Percentiles rank a stretch among this genome's conserved stretches.
phyloP scores from a whole-genome alignment of 1,139 yeast species.

The Candida gigantensis region DNA sequence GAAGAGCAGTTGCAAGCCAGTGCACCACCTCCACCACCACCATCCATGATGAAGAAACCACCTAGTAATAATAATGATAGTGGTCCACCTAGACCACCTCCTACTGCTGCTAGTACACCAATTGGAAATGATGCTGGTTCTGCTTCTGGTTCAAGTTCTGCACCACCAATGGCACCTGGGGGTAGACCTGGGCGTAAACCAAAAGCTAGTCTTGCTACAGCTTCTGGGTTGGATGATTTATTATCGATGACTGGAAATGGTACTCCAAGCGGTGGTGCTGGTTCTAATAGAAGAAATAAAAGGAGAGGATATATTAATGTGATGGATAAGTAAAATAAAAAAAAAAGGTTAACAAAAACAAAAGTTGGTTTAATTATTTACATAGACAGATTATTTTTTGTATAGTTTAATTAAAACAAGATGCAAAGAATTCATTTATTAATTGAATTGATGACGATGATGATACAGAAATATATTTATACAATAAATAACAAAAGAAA shows the following conservation, averaged over 20 bases:
- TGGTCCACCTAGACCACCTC: slow-evolving; percentile 14
- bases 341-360: not conserved
- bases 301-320: slow-evolving; percentile 79
- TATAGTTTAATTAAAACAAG: too few relatives aligned
- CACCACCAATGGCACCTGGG: slow-evolving; percentile 3
- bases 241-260: slow-evolving; percentile 42
- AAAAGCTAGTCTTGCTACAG: slow-evolving; percentile 36
- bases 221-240: slow-evolving; percentile 68
- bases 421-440: too few relatives aligned
- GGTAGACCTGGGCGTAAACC: slow-evolving; percentile 7
- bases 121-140: not conserved
- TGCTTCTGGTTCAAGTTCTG: not conserved
- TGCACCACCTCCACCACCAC: slow-evolving; percentile 78
- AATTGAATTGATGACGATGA: too few relatives aligned
- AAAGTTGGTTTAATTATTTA: too few relatives aligned
- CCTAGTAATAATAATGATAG: slow-evolving; percentile 7
- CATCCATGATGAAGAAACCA: slow-evolving; percentile 39
- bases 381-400: too few relatives aligned
- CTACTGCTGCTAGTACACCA: slow-evolving; percentile 6
- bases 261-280: not conserved
- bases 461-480: too few relatives aligned
- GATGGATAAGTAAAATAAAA: slow-evolving; percentile 38
- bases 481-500: too few relatives aligned
- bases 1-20: slow-evolving; percentile 64
- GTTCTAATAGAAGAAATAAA: slow-evolving; percentile 54